Evolutionary conservation across 441 rosid species (phyloP).

Genomic region (Eruca vesicaria): DNA sequence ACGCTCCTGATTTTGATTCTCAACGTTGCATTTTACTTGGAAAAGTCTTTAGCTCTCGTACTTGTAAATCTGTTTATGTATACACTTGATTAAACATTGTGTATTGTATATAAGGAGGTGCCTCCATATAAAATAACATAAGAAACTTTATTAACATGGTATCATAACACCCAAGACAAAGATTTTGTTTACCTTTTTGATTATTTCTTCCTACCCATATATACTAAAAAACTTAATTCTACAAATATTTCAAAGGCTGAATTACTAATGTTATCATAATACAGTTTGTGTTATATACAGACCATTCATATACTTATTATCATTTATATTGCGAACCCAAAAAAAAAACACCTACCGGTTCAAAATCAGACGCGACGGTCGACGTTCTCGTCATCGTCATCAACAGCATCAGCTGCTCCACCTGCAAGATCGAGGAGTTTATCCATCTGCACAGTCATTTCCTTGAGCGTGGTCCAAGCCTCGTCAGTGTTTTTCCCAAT

Average conservation of each 20-base stretch:
- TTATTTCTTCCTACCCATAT: too few species aligned
- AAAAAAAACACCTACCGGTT: background rate
- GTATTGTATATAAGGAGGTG: too few species aligned
- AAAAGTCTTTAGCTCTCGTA: too few species aligned
- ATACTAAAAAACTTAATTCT: background rate
- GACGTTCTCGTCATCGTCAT: constrained; percentile 22
- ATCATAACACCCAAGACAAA: too few species aligned
- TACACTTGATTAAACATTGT: too few species aligned
- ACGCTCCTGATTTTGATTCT: too few species aligned
- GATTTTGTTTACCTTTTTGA: too few species aligned
- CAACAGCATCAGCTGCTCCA: constrained; percentile 25
- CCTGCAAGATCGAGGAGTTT: constrained; percentile 16
- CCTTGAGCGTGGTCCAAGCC: background rate
- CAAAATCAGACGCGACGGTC: constrained; percentile 10
- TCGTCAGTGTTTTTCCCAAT: constrained; percentile 3
- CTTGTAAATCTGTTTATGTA: too few species aligned
- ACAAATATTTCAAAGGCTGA: background rate
- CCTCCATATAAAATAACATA: too few species aligned
- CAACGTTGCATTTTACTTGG: too few species aligned
- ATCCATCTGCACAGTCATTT: constrained; percentile 18
- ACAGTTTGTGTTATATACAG: background rate
- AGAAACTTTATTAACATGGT: too few species aligned
- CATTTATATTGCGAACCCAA: background rate
- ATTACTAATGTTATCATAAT: constrained; percentile 11
- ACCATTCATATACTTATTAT: background rate